Conservation (phyloP, 768 basidiomycete genomes). For the Boletus patriciae region DNA sequence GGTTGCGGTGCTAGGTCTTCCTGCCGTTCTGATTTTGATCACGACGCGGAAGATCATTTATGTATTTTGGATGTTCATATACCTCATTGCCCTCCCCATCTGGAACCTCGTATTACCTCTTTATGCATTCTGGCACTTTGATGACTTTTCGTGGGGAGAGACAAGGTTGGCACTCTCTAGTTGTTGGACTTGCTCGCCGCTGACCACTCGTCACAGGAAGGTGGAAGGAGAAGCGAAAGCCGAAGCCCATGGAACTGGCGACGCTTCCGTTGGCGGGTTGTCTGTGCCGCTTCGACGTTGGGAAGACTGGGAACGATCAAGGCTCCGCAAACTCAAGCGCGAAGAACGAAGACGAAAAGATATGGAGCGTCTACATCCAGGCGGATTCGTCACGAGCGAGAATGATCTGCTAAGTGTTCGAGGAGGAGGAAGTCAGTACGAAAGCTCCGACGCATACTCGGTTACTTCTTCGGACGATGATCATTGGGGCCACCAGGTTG, state of each 20-base stretch:
- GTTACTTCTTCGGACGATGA: constrained; percentile 89
- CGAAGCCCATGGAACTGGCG: constrained; percentile 72
- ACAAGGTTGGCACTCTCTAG: constrained; percentile 64
- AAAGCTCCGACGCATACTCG: constrained; percentile 79
- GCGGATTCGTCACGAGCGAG: constrained; percentile 62
- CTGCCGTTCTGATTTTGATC: constrained; percentile 87
- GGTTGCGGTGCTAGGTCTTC: constrained; percentile 88
- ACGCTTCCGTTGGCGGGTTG: constrained; percentile 48
- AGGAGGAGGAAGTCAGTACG: constrained; percentile 59
- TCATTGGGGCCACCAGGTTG: constrained; percentile 94
- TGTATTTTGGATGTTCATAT: constrained; percentile 97
- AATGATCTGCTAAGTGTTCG: constrained; percentile 62
- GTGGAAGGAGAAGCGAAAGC: constrained; percentile 89
- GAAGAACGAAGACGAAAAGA: constrained; percentile 82
- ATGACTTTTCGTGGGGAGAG: constrained; percentile 99
- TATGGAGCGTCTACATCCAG: constrained; percentile 74
- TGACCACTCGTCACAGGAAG: constrained; percentile 55
- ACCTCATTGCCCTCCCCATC: constrained; percentile 86
- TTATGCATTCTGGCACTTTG: constrained; percentile 99
- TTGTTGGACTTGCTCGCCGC: neutral
- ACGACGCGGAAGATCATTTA: constrained; percentile 95
- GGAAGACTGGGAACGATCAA: constrained; percentile 99
- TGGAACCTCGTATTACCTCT: constrained; percentile 96
- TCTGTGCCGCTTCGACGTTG: constrained; percentile 93
- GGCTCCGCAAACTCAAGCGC: constrained; percentile 85